Evolutionary conservation across 73 alveolate species (phyloP), one percentile per base, ranked within the genome.

Genomic region (Effrenium voratum): DNA sequence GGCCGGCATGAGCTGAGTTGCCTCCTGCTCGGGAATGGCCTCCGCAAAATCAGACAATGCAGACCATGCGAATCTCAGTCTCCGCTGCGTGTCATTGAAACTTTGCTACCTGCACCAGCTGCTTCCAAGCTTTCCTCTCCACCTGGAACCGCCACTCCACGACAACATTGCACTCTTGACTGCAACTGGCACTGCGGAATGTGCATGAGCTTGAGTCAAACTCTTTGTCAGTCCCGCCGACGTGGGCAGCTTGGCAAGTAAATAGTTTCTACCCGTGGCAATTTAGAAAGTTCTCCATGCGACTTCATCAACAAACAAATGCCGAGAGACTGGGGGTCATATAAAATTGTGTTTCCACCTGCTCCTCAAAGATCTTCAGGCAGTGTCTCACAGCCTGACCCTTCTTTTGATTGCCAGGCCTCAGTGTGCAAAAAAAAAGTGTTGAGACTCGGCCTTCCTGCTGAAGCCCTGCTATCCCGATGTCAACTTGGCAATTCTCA

Each of bases 21-120:
- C 72, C 80, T 87, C 95, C 57, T 87, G 79, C 70, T 87, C 95
- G 5, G 95, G 95, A 16, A 87, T 87, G 28, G 95, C 95, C 95
- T 87, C 34, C 46, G 15, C 30, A 2, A 22, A 34, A 4, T 28
- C 52, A 73, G 16, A n/a, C 8, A 26, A 34, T n/a, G 84, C 30
- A 28, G 40, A 10, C 19, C 12, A 73, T 73, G 40, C 12, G 13
- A 73, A 16, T 41, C 36, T 34, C 22, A 13, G 68, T 55, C 22
- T 10, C 75, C 34, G 28, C n/a, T n/a, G 19, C 66, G 19, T 10
- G 66, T 13, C 10, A 52, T 13, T 19, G 19, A 52, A 52, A 13
- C 10, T 52, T 19, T 10, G 66, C 19, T 13, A 81, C 94, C 94
- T 85, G 94, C 44, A 85, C 94, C 82, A 85, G 44, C 46, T 57